Base-by-base conservation (phyloP, 192 early-diverging fungal genomes). In the Mortierella claussenii region DNA sequence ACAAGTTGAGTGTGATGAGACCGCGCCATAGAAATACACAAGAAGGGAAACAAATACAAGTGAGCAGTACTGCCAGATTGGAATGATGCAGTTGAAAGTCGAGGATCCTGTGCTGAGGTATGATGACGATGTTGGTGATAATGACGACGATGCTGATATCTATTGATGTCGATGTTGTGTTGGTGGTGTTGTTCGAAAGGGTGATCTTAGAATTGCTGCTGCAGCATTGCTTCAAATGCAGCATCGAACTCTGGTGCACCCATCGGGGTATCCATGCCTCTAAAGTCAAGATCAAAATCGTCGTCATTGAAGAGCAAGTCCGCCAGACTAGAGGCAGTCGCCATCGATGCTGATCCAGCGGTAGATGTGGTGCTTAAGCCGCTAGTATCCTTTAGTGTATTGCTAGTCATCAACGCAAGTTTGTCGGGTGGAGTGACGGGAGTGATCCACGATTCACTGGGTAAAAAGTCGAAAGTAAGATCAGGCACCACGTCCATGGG, bases 351-450 rank as follows among this genome's bases (percentile, higher is more conserved):
- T 40, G 37, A 10, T 40, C 37, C 37, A 40, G 13, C 37, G 8
- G 13, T 21, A 0, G 56, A 31, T 7, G 56, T 27, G 9, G 56
- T 32, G 20, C 31, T 47, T 40, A 12, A n/a, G 9, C 26, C 44
- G 2, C 28, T 15, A 4, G 13, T n/a, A 33, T n/a, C 26, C 3
- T 2, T 4, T 20, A 33, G 32, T 18, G 43, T 30, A 7, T 11
- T 27, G 18, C 10, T 27, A 48, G 20, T 26, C 15, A 51, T 8
- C 24, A 15, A 27, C 6, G 55, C 26, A 43, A 33, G 28, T 32
- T 54, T 51, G 27, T 51, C 56, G 32, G 66, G 66, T 11, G 66
- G 66, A 1, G 66, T 68, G 9, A 68, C 66, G 26, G 66, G 66
- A 0, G 66, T 58, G n/a, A 42, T 68, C 66, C 66, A 68, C 5